Evolutionary conservation across 2,329 filamentous ascomycete genomes (phyloP), one percentile per base, ranked within the genome.

Genomic region (Ophiostoma sp.): DNA sequence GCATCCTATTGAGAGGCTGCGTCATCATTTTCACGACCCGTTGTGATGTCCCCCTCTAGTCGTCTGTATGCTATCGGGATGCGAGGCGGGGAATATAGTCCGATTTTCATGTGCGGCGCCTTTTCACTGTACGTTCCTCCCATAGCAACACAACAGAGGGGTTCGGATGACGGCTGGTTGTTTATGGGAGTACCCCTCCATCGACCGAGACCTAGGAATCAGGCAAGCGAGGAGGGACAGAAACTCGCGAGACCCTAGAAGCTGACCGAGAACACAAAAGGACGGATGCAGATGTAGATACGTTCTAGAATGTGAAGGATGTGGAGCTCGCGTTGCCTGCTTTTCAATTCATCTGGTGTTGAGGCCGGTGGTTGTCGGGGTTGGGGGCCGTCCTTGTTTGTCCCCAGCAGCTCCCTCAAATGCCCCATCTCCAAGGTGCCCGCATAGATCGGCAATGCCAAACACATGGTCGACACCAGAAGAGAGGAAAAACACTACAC

Each of bases 191-290:
- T 52, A 15, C 31, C 66, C 66, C 66, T 55, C 66, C 48, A 36
- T 25, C 9, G 66, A 55, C 66, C 66, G 66, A 69, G 19, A 15
- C 5, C 42, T 42, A 12, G 17, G 42, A 69, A 17, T 19, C 45
- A 25, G 28, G 12, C 68, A 70, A 55, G 68, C 33, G 68, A 42
- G 33, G 7, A 19, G 63, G 36, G 22, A 2, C 15, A 31, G 63
- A n/a, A 22, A 31, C 57, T 59, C 55, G 15, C 55, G 28, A 39
- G 31, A 11, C 15, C 57, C 17, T 31, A 22, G 57, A 39, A n/a
- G 63, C 63, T 68, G 63, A 68, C 63, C 63, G 61, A 64, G 61
- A 45, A 15, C 39, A 22, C 64, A 33, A 19, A 68, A 36, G 22
- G 22, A 33, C 45, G 17, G 42, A 31, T 31, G 64, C 42, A 33